phyloP scores from a whole-genome alignment of 2,329 filamentous ascomycete species.

The Hypoxylon sp. region DNA sequence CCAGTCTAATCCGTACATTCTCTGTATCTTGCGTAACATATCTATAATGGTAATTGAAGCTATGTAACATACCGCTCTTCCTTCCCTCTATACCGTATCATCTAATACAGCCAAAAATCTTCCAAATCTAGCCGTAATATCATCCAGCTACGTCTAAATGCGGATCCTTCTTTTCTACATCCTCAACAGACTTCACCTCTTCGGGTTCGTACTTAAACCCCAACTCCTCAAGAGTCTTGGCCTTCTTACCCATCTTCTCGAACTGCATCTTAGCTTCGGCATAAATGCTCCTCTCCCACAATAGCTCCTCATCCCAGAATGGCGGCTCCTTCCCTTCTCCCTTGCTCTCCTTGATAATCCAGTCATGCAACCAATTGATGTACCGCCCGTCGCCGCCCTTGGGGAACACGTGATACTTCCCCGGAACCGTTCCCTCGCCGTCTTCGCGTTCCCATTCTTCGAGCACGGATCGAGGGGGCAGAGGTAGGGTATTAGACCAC shows the following conservation, averaged over 20 bases:
- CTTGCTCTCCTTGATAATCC: constrained; percentile 64
- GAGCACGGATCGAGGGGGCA: constrained; percentile 78
- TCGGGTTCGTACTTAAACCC: constrained; percentile 72
- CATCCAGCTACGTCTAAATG: constrained; percentile 37
- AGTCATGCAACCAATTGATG: constrained; percentile 78
- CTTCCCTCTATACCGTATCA: not conserved
- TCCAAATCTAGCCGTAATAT: constrained; percentile 1
- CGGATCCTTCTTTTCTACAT: constrained; percentile 24
- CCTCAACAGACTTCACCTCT: constrained; percentile 21
- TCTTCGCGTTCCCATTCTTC: constrained; percentile 75
- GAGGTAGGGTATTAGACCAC: constrained; percentile 77
- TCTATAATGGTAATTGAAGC: not conserved
- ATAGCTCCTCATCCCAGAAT: constrained; percentile 77
- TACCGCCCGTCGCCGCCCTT: constrained; percentile 76
- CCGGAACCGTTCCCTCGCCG: constrained; percentile 64
- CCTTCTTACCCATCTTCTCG: constrained; percentile 73
- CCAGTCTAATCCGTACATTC: not conserved
- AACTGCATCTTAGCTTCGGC: constrained; percentile 81
- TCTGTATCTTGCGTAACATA: not conserved
- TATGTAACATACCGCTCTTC: not conserved
- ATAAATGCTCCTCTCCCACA: constrained; percentile 80
- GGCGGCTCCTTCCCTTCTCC: constrained; percentile 73
- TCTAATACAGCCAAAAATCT: not conserved
- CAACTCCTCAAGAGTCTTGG: constrained; percentile 78
- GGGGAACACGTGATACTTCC: constrained; percentile 65